Percentiles rank a stretch among this genome's conserved stretches.
Conservation (phyloP, 129 eudicot species). For the Chrysanthemum makinoi region DNA sequence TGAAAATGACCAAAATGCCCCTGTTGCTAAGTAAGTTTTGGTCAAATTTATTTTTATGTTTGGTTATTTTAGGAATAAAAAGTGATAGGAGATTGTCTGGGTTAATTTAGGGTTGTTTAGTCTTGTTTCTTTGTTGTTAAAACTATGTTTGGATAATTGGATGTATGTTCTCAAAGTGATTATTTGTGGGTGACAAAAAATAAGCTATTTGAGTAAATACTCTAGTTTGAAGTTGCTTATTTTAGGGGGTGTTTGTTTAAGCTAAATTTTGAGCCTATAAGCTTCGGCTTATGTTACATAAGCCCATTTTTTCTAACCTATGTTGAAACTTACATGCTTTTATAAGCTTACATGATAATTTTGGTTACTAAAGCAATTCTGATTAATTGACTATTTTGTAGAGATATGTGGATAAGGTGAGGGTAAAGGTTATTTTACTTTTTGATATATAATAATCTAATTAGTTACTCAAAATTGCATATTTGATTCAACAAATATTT, state of each 20-base stretch:
- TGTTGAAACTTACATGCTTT: too few relatives aligned
- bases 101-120: conserved; percentile 5
- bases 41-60: background rate
- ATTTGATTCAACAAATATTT: background rate
- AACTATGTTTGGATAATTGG: background rate
- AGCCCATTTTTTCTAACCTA: too few relatives aligned
- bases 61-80: background rate
- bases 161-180: background rate
- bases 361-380: too few relatives aligned
- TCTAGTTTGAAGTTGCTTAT: too few relatives aligned
- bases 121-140: background rate
- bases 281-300: too few relatives aligned
- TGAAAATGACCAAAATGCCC: conserved; percentile 23
- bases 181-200: background rate
- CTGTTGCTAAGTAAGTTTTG: conserved; percentile 61
- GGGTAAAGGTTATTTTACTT: too few relatives aligned
- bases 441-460: background rate
- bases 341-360: too few relatives aligned
- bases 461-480: background rate
- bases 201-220: too few relatives aligned
- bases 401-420: too few relatives aligned
- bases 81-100: conserved; percentile 6
- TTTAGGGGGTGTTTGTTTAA: too few relatives aligned
- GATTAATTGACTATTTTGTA: too few relatives aligned
- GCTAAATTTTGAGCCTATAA: too few relatives aligned